Conservation (phyloP, 2,329 filamentous ascomycete species). For the Fusarium sp. region DNA sequence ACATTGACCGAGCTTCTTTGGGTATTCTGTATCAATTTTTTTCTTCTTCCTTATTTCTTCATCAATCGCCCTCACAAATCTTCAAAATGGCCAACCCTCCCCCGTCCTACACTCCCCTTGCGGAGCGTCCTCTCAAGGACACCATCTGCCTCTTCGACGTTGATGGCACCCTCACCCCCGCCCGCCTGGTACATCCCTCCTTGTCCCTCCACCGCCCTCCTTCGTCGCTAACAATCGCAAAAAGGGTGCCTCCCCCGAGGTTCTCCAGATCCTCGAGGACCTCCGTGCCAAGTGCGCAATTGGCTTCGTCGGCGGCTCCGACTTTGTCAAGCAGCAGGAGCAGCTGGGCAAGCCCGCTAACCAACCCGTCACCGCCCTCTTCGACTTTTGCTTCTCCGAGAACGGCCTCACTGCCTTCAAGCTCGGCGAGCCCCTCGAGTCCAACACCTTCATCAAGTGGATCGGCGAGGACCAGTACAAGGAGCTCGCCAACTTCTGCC, state of each 20-base stretch:
- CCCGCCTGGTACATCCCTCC: conserved; percentile 73
- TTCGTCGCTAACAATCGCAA: not conserved
- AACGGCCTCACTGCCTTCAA: conserved; percentile 95
- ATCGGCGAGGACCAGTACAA: conserved; percentile 88
- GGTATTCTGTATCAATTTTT: conserved; percentile 11
- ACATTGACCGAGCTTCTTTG: conserved; percentile 22
- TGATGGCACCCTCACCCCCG: conserved; percentile 88
- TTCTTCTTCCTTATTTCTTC: conserved; percentile 7
- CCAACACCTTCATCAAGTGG: conserved; percentile 90
- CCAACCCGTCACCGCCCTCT: conserved; percentile 81
- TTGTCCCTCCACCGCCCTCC: not conserved
- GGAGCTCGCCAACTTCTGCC: conserved; percentile 78
- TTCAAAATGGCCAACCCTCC: conserved; percentile 56
- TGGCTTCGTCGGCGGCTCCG: conserved; percentile 92
- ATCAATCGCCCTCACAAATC: not conserved
- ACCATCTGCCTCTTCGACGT: conserved; percentile 98
- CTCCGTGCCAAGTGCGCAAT: conserved; percentile 91
- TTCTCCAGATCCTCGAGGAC: conserved; percentile 81
- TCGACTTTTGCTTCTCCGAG: conserved; percentile 98
- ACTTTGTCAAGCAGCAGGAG: conserved; percentile 95
- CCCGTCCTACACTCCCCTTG: conserved; percentile 76
- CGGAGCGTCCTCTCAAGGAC: conserved; percentile 88
- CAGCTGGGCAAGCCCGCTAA: conserved; percentile 79
- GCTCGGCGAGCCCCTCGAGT: conserved; percentile 79
- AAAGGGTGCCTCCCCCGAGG: conserved; percentile 80